Evolutionary conservation across 208 protist species (phyloP).

Genomic region (Leishmania lainsoni): DNA sequence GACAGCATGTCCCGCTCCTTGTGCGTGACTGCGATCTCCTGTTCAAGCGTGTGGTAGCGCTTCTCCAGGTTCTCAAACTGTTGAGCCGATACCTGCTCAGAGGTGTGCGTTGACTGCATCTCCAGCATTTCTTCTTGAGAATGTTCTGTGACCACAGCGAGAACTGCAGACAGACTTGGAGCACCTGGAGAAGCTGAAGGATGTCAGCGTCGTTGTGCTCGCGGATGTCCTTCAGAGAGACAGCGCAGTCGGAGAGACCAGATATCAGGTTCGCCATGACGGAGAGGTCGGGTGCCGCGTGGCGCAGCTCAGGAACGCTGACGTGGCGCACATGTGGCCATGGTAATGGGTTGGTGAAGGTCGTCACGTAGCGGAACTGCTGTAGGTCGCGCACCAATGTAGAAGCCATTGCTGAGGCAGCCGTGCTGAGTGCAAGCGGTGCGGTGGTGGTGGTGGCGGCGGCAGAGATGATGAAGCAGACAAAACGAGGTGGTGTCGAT

Average conservation of each 20-base stretch:
- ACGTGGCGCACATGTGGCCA: constrained; percentile 66
- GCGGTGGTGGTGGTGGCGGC: neutral
- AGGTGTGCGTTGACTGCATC: constrained; percentile 43
- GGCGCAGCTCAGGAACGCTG: constrained; percentile 45
- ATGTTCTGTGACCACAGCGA: constrained; percentile 81
- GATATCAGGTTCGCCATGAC: constrained; percentile 75
- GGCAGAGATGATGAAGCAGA: neutral
- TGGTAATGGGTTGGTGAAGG: constrained; percentile 31
- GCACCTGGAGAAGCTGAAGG: constrained; percentile 58
- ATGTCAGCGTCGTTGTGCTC: constrained; percentile 57
- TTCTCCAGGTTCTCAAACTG: constrained; percentile 57
- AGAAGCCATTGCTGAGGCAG: neutral
- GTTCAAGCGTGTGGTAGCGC: constrained; percentile 31
- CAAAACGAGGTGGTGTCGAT: neutral
- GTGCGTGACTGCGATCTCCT: constrained; percentile 27
- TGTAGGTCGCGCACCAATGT: constrained; percentile 49
- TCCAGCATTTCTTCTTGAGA: constrained; percentile 67
- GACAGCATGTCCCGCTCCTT: constrained; percentile 61
- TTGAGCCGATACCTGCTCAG: constrained; percentile 43
- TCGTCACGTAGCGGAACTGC: constrained; percentile 52
- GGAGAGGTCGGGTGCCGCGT: constrained; percentile 60
- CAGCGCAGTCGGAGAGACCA: constrained; percentile 32
- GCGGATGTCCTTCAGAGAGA: constrained; percentile 36
- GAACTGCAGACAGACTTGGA: constrained; percentile 83
- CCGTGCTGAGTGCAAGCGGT: neutral